These are phyloP conservation scores for Chenopodium formosanum DNA, from an alignment of 148 eudicot species.

Conservation along the genomic window DNA sequence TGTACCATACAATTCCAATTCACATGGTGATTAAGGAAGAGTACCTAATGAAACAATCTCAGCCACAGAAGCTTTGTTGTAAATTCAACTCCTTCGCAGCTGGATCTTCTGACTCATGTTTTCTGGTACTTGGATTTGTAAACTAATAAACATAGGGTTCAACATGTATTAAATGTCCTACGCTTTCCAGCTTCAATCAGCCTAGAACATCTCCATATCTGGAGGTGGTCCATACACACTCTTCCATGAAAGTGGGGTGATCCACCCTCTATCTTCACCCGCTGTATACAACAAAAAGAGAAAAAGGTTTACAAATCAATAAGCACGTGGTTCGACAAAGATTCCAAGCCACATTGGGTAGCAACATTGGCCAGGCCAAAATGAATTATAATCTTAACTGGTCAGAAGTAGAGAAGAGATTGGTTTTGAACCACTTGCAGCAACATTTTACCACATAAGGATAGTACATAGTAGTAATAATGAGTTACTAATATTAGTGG, in stretches of 20 bases:
- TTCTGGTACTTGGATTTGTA: not conserved
- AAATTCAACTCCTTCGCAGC: not conserved
- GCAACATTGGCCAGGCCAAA: not conserved
- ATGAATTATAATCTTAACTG: not conserved
- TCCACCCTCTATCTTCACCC: slow-evolving; percentile 65
- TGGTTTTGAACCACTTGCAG: not conserved
- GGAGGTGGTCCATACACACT: slow-evolving; percentile 97
- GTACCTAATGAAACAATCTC: slow-evolving; percentile 2
- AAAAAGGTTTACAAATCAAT: not conserved
- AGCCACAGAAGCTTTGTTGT: not conserved
- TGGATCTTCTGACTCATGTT: slow-evolving; percentile 1
- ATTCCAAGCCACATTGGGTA: not conserved
- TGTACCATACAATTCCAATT: slow-evolving; percentile 3
- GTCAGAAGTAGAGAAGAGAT: not conserved
- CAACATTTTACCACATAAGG: not conserved
- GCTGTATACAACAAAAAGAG: slow-evolving; percentile 36
- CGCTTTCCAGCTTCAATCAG: not conserved
- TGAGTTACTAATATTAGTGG: not conserved
- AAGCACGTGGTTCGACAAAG: not conserved
- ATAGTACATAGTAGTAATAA: not conserved
- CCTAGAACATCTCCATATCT: slow-evolving; percentile 75
- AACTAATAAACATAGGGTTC: not conserved
- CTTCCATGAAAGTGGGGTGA: slow-evolving; percentile 89
- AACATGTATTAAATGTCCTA: not conserved
- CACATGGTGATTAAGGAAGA: not conserved